Evolutionary conservation across 2,329 filamentous ascomycete species (phyloP).

Genomic region (Nannizziopsis arthrosporioides): DNA sequence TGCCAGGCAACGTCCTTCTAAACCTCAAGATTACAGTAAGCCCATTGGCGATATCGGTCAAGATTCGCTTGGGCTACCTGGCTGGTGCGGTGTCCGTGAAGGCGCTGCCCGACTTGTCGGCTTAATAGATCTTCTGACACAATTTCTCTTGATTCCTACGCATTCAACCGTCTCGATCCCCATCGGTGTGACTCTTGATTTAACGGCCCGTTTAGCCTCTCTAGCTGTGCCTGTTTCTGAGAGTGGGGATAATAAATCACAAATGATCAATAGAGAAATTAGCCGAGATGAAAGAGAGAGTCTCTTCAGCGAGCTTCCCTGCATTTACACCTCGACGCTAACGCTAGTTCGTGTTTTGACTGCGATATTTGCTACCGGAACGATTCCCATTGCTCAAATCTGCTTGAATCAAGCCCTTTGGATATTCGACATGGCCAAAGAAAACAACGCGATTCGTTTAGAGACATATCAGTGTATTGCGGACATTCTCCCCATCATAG

Average conservation of each 20-base stretch:
- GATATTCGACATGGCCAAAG: slow-evolving; percentile 49
- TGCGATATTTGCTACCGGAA: slow-evolving; percentile 46
- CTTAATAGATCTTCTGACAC: slow-evolving; percentile 53
- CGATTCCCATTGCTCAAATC: slow-evolving; percentile 50
- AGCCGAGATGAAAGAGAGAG: slow-evolving; percentile 70
- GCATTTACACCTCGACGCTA: slow-evolving; percentile 61
- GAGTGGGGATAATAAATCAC: slow-evolving; percentile 39
- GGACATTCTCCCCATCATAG: slow-evolving; percentile 49
- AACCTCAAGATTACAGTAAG: slow-evolving; percentile 27
- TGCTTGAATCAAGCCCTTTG: slow-evolving; percentile 61
- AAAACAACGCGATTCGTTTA: slow-evolving; percentile 44
- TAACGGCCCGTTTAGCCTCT: slow-evolving; percentile 58
- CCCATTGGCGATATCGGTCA: slow-evolving; percentile 29
- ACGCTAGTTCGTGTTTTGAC: slow-evolving; percentile 48
- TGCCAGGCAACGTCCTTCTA: slow-evolving; percentile 23
- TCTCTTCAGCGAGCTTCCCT: slow-evolving; percentile 60
- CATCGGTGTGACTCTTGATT: slow-evolving; percentile 54
- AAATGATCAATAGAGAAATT: slow-evolving; percentile 54
- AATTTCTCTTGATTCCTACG: slow-evolving; percentile 53
- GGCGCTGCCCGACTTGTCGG: slow-evolving; percentile 59
- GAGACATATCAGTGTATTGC: slow-evolving; percentile 50
- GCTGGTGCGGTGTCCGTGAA: slow-evolving; percentile 63
- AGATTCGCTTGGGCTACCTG: slow-evolving; percentile 43
- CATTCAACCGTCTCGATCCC: slow-evolving; percentile 55
- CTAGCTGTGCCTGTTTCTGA: slow-evolving; percentile 44